phyloP scores from a whole-genome alignment of 768 basidiomycete genomes.

The Clavaria fumosa region DNA sequence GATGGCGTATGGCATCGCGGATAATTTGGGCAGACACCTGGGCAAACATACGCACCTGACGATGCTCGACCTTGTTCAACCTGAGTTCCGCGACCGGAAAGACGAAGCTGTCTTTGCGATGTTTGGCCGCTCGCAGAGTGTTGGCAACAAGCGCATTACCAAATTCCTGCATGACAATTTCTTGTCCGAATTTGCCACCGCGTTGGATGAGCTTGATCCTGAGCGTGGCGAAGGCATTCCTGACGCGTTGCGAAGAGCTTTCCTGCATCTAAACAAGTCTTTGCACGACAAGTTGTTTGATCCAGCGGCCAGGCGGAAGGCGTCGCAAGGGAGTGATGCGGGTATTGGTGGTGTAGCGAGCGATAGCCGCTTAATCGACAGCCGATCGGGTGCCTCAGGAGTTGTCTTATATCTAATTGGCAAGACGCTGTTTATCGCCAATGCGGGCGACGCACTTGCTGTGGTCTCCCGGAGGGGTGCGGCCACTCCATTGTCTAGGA shows the following conservation, averaged over 20 bases:
- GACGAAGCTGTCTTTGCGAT: slow-evolving; percentile 90
- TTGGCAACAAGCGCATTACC: slow-evolving; percentile 51
- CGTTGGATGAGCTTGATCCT: slow-evolving; percentile 35
- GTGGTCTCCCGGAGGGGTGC: slow-evolving; percentile 69
- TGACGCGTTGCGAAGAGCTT: slow-evolving; percentile 77
- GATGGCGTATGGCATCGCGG: slow-evolving; percentile 94
- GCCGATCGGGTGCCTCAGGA: slow-evolving; percentile 65
- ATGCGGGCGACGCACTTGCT: slow-evolving; percentile 77
- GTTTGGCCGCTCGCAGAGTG: slow-evolving; percentile 64
- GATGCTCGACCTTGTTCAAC: slow-evolving; percentile 84
- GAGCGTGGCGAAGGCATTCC: slow-evolving; percentile 38
- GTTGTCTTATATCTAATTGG: slow-evolving; percentile 75
- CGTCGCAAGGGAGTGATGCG: slow-evolving; percentile 46
- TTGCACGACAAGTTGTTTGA: slow-evolving; percentile 49
- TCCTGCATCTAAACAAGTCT: slow-evolving; percentile 73
- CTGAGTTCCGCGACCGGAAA: slow-evolving; percentile 54
- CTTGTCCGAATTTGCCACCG: slow-evolving; percentile 38
- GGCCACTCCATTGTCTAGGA: slow-evolving; percentile 56
- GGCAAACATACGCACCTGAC: slow-evolving; percentile 65
- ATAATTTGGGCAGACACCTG: slow-evolving; percentile 69
- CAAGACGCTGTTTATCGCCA: slow-evolving; percentile 76
- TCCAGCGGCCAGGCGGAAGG: slow-evolving; percentile 35
- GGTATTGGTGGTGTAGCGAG: slow-evolving; percentile 20
- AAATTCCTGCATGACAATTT: slow-evolving; percentile 81
- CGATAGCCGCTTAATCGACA: slow-evolving; percentile 30